Percentiles rank a stretch among this genome's conserved stretches.
Conservation (phyloP, 805 yeast species). For the Myxozyma sirexii region DNA sequence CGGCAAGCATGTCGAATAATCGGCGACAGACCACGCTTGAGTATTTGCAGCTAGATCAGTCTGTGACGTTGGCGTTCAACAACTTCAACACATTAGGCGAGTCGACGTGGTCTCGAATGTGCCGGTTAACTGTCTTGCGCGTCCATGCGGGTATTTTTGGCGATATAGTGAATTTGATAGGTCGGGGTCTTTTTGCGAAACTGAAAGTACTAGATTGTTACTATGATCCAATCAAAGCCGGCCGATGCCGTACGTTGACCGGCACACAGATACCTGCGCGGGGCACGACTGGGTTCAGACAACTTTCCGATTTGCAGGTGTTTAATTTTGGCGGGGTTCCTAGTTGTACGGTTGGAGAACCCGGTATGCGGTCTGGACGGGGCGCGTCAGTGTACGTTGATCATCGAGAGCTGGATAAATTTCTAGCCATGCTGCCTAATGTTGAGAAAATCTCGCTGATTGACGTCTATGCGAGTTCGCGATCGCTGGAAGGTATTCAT, state of each 20-base stretch:
- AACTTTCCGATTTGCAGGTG: background rate
- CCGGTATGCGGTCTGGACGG: background rate
- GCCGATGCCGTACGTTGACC: slow-evolving; percentile 8
- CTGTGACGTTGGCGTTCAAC: slow-evolving; percentile 4
- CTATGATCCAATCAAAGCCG: slow-evolving; percentile 7
- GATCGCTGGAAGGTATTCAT: slow-evolving; percentile 2
- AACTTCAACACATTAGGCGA: slow-evolving; percentile 4
- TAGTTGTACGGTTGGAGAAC: background rate
- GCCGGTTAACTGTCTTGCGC: slow-evolving; percentile 5
- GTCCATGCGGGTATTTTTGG: slow-evolving; percentile 4
- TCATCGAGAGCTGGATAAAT: slow-evolving; percentile 16
- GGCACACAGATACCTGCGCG: background rate
- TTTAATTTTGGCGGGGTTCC: slow-evolving; percentile 17
- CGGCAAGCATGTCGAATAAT: too few species aligned
- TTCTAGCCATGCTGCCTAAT: slow-evolving; percentile 14
- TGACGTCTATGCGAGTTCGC: slow-evolving; percentile 17
- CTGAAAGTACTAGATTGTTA: slow-evolving; percentile 14
- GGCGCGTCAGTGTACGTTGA: slow-evolving; percentile 17
- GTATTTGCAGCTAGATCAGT: slow-evolving; percentile 3
- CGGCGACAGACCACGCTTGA: too few species aligned
- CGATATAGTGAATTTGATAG: slow-evolving; percentile 1
- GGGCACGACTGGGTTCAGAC: background rate
- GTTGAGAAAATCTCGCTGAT: slow-evolving; percentile 3
- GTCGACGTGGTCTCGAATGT: background rate
- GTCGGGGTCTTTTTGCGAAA: slow-evolving; percentile 2